Evolutionary conservation across 768 basidiomycete species (phyloP).

Genomic region (Xerocomus spinulosus): DNA sequence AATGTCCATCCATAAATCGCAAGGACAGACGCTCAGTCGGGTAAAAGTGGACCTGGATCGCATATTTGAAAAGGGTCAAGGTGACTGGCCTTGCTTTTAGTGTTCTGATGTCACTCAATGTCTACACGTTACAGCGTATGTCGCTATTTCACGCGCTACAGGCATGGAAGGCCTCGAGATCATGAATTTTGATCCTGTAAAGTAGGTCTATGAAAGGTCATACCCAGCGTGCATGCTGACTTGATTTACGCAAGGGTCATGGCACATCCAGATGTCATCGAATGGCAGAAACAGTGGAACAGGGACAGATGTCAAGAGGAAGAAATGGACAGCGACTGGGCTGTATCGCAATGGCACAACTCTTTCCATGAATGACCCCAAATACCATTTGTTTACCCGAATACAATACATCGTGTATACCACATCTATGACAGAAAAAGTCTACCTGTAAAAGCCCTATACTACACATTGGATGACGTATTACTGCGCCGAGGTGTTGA

Average conservation of each 20-base stretch:
- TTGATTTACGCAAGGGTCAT: constrained; percentile 25
- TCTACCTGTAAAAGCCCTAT: background rate
- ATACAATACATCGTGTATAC: constrained; percentile 3
- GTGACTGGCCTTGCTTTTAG: constrained; percentile 14
- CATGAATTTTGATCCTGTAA: constrained; percentile 32
- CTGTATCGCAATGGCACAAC: constrained; percentile 29
- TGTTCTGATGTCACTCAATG: background rate
- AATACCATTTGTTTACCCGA: background rate
- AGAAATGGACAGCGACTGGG: constrained; percentile 33
- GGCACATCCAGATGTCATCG: constrained; percentile 33
- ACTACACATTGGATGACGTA: constrained; percentile 13
- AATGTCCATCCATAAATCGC: constrained; percentile 97
- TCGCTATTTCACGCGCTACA: constrained; percentile 39
- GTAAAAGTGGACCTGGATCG: constrained; percentile 89
- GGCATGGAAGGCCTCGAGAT: constrained; percentile 39
- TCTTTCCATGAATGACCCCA: constrained; percentile 19
- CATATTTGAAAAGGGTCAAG: constrained; percentile 84
- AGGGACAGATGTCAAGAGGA: constrained; percentile 25
- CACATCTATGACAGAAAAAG: constrained; percentile 2
- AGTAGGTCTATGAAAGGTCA: constrained; percentile 14
- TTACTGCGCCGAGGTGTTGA: constrained; percentile 9
- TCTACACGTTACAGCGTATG: constrained; percentile 25
- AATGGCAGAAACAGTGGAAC: constrained; percentile 30
- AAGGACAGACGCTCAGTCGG: constrained; percentile 91
- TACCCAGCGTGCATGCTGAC: background rate